Percentiles rank a stretch among this genome's conserved stretches.
Evolutionary conservation across 2,329 filamentous ascomycete species (phyloP).

Genomic region (Albifimbria verrucaria): DNA sequence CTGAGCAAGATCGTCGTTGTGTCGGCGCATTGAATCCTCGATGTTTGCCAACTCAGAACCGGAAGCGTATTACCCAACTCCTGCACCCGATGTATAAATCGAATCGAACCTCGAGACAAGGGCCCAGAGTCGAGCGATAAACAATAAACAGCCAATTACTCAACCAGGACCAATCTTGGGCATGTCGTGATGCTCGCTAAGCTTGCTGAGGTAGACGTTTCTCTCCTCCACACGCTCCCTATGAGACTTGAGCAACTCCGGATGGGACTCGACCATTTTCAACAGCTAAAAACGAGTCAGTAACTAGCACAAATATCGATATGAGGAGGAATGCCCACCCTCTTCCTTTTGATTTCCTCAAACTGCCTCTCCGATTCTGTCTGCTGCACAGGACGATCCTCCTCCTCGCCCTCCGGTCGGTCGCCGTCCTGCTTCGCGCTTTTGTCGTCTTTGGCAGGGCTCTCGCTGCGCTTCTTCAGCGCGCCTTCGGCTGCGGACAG

Average conservation of each 20-base stretch:
- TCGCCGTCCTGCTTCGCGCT: constrained; percentile 24
- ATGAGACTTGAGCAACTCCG: constrained; percentile 90
- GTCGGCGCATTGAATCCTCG: too few species aligned
- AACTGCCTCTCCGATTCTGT: constrained; percentile 81
- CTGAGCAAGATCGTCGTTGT: too few species aligned
- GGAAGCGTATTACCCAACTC: too few species aligned
- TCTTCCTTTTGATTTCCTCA: constrained; percentile 76
- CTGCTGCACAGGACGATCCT: constrained; percentile 48
- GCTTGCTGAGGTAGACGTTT: constrained; percentile 85
- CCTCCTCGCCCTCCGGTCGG: constrained; percentile 29
- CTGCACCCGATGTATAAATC: too few species aligned
- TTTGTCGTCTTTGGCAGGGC: constrained; percentile 15
- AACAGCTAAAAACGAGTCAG: constrained; percentile 58
- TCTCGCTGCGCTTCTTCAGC: constrained; percentile 19
- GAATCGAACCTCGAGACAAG: too few species aligned
- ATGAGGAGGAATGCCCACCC: constrained; percentile 51
- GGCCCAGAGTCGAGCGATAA: too few species aligned
- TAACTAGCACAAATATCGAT: constrained; percentile 2
- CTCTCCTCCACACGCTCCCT: constrained; percentile 95
- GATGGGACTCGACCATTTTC: constrained; percentile 66
- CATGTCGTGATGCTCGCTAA: constrained; percentile 99
- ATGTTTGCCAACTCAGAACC: too few species aligned
- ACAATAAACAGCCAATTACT: constrained; percentile 7
- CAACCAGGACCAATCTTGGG: constrained; percentile 62
- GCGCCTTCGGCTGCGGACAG: constrained; percentile 29